Evolutionary conservation across 495 filamentous ascomycete genomes (phyloP), one percentile per base, ranked within the genome.

Genomic region (Glutinoglossum americanum): DNA sequence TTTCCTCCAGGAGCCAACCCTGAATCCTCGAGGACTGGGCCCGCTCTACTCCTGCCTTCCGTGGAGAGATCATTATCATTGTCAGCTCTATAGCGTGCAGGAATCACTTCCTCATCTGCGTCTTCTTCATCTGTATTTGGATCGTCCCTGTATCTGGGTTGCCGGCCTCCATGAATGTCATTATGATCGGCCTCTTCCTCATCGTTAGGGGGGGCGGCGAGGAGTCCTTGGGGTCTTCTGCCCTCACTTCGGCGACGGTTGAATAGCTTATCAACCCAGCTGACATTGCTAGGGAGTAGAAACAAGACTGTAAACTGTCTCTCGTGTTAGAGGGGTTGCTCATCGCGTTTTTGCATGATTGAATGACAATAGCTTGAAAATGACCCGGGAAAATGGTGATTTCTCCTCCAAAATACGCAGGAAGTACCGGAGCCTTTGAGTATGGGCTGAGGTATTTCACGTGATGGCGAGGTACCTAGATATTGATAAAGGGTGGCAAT

Each of bases 51-150:
- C 37, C 37, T 41, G 37, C 37, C 37, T 41, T 4, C 5, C 37
- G 15, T 7, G 13, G 37, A 15, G 15, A 2, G 2, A 17, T 15
- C 13, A 53, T 30, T 53, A 3, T 25, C 49, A 53, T 53, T 53
- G 23, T 13, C 19, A 25, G 15, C 49, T 3, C 11, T 27, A 5
- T 15, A 3, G 19, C 13, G 49, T 1, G 15, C 30, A 8, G 28
- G 49, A 4, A 8, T 9, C 19, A 32, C 67, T 25, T 68, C 68
- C 39, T 67, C 66, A 13, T 69, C 67, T 33, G 63, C 66, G 3
- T 65, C 67, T 33, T 64, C 66, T 6, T 65, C 66, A 45, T 61
- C 61, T 17, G 62, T 60, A 8, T 63, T 61, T 8, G 64, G 62
- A 25, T 62, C 60, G 17, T 58, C 57, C n/a, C 49, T 1, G 17